Evolutionary conservation across 1,284 basidiomycete species (phyloP), one percentile per base, ranked within the genome.

Genomic region (Malassezia equina): DNA sequence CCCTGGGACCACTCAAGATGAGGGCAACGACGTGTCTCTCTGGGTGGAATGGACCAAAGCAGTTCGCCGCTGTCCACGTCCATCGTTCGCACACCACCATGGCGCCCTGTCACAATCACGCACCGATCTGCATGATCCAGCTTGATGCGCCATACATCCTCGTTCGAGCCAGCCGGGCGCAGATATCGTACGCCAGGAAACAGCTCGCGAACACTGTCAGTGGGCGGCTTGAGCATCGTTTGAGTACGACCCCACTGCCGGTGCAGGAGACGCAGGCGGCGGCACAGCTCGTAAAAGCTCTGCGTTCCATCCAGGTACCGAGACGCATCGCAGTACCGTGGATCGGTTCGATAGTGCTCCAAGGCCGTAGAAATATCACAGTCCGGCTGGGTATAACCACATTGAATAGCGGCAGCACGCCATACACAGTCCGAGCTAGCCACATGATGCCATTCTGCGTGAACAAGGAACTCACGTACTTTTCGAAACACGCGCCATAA

Each of bases 1-100:
- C 67, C 67, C 9, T 60, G 36, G 4, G 59, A 59, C 44, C 62
- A 70, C 39, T 69, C 67, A 47, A 69, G 61, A 39, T 69, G 67
- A 3, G 66, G 64, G 32, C 19, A 57, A 8, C 53, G 39, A 12
- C 44, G 39, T 4, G 64, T 66, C 12, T 55, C 58, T 1, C 52
- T 50, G 11, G 42, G 44, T 7, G 58, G 45, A 4, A 63, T 52
- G 15, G 59, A 48, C 67, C 67, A 70, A 1, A 70, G 54, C 5
- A 63, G 40, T 15, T 52, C 44, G 28, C 56, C 53, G 11, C 56
- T 60, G 24, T 40, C 23, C 13, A 54, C 54, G 40, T 66, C 58
- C 19, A 54, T 9, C 12, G 57, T 46, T 23, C 56, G 43, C 19
- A 62, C 42, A 25, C 54, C 55, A 13, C 58, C 60, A 12, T 13